Conservation (phyloP, 1,284 basidiomycete genomes). For the Pascua sp. region DNA sequence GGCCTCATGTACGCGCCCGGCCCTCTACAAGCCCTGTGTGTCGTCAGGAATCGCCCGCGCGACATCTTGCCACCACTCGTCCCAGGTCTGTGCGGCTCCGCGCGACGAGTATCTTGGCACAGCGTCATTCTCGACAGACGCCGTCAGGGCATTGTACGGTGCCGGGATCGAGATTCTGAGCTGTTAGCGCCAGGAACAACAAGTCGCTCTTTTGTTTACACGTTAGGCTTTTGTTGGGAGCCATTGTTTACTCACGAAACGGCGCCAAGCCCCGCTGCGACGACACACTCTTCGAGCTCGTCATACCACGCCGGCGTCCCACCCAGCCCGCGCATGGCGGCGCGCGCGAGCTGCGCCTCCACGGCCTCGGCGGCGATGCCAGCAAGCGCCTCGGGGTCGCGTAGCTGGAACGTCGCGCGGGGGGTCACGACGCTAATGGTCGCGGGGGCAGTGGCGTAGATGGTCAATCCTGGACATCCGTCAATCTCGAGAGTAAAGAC, state of each 20-base stretch:
- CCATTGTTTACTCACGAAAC: conserved; percentile 15
- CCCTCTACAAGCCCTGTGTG: too few species aligned
- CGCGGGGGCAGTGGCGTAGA: conserved; percentile 21
- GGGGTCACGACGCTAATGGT: conserved; percentile 17
- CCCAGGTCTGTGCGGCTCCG: background rate
- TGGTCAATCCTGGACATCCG: conserved; percentile 21
- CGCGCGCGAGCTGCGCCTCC: conserved; percentile 20
- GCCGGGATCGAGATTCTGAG: conserved; percentile 8
- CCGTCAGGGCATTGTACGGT: conserved; percentile 7
- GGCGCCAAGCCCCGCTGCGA: conserved; percentile 15
- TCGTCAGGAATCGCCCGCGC: background rate
- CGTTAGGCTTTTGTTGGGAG: background rate
- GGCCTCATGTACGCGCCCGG: too few species aligned
- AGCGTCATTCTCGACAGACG: conserved; percentile 2
- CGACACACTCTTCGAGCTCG: conserved; percentile 28
- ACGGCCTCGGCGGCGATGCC: conserved; percentile 25
- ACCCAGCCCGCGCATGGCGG: conserved; percentile 2
- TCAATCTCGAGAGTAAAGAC: conserved; percentile 23
- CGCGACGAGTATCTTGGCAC: conserved; percentile 12
- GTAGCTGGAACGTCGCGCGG: conserved; percentile 28
- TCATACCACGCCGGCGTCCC: conserved; percentile 18
- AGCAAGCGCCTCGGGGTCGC: conserved; percentile 25
- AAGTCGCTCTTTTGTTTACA: too few species aligned
- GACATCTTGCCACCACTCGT: conserved; percentile 10
- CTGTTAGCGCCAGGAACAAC: conserved; percentile 5